These are phyloP conservation scores for Hypoxylon rickii DNA, from an alignment of 495 filamentous ascomycete genomes.

Conservation along the genomic window DNA sequence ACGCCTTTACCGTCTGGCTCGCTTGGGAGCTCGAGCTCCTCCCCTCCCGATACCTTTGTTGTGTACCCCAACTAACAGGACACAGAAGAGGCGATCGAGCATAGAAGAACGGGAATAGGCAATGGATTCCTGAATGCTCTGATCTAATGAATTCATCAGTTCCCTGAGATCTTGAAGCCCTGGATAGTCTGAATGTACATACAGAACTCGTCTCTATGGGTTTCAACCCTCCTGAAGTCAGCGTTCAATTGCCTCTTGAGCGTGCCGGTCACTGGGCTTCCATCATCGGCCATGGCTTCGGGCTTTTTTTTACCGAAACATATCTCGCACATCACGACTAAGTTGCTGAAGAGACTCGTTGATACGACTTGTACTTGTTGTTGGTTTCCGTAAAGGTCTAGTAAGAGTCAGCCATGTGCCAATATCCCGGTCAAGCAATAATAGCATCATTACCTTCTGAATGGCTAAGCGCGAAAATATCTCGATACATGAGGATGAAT, in stretches of 20 bases:
- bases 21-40: conserved; percentile 39
- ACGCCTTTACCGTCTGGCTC: conserved; percentile 25
- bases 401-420: conserved; percentile 12
- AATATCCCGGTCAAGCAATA: not conserved
- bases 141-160: conserved; percentile 22
- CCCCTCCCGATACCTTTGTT: conserved; percentile 27
- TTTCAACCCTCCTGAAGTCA: conserved; percentile 21
- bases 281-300: conserved; percentile 25
- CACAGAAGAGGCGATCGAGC: conserved; percentile 28
- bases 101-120: conserved; percentile 15
- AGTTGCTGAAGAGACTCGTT: conserved; percentile 32
- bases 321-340: conserved; percentile 41
- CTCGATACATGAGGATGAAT: conserved; percentile 38
- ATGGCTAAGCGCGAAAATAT: conserved; percentile 19
- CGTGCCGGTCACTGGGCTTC: not conserved
- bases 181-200: conserved; percentile 8
- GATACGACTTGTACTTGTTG: conserved; percentile 14
- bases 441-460: conserved; percentile 26
- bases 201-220: conserved; percentile 32
- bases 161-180: not conserved
- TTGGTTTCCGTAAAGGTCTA: conserved; percentile 16
- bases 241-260: conserved; percentile 27
- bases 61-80: conserved; percentile 21
- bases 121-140: conserved; percentile 9
- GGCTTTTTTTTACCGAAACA: conserved; percentile 41